phyloP scores from a whole-genome alignment of 495 filamentous ascomycete genomes.

The Daldinia concentrica region DNA sequence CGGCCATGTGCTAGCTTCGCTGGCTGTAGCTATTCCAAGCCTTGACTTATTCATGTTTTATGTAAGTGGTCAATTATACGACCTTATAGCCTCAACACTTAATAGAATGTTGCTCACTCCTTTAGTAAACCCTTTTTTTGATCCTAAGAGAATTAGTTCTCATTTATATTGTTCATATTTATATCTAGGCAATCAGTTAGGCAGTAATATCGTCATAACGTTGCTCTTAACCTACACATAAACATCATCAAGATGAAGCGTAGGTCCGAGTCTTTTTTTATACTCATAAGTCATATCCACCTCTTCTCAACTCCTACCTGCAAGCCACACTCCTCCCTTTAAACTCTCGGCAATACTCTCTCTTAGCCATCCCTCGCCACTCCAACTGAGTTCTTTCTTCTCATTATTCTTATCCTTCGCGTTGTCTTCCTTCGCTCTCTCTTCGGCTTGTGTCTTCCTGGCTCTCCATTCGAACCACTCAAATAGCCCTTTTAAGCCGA shows the following conservation, averaged over 20 bases:
- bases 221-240: background rate
- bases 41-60: no score
- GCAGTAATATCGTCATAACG: background rate
- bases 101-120: no score
- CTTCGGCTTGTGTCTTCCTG: conserved; percentile 40
- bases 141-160: background rate
- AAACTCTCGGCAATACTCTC: conserved; percentile 63
- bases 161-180: background rate
- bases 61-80: background rate
- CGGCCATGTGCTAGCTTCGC: conserved; percentile 32
- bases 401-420: conserved; percentile 24
- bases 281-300: conserved; percentile 2
- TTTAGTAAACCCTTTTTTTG: background rate
- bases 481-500: conserved; percentile 81
- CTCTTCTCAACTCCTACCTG: conserved; percentile 46
- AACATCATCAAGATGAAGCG: background rate
- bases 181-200: background rate
- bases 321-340: conserved; percentile 66
- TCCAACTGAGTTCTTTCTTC: conserved; percentile 30
- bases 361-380: conserved; percentile 59
- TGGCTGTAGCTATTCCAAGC: background rate
- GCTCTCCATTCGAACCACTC: conserved; percentile 73
- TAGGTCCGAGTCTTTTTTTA: background rate
- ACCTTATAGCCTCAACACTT: no score
- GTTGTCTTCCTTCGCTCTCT: conserved; percentile 31